These are phyloP conservation scores for Nitzschia putrida DNA, from an alignment of 108 stramenopile species.

Conservation along the genomic window DNA sequence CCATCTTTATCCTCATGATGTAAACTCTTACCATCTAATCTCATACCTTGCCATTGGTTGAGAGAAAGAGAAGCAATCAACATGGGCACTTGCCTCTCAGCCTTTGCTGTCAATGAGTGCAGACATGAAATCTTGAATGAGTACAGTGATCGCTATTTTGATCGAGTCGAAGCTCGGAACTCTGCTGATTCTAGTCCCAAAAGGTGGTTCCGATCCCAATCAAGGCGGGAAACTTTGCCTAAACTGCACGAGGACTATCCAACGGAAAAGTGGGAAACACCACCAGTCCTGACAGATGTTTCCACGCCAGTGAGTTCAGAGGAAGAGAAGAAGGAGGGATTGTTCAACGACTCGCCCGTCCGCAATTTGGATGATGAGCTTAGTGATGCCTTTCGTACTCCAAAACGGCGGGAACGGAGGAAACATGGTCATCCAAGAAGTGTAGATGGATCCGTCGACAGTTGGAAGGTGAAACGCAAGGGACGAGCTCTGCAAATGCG, in stretches of 20 bases:
- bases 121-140: slow-evolving; percentile 34
- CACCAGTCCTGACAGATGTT: too few relatives aligned
- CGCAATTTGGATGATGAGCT: too few relatives aligned
- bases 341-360: too few relatives aligned
- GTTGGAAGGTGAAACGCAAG: slow-evolving; percentile 23
- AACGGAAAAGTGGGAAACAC: too few relatives aligned
- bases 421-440: background rate
- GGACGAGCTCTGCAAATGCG: slow-evolving; percentile 34
- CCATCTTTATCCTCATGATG: too few relatives aligned
- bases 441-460: background rate
- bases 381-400: too few relatives aligned
- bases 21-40: too few relatives aligned
- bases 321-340: too few relatives aligned
- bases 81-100: slow-evolving; percentile 16
- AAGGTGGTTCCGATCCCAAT: slow-evolving; percentile 10
- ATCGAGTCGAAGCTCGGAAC: slow-evolving; percentile 30
- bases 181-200: background rate
- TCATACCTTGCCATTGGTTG: too few relatives aligned
- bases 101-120: background rate
- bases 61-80: too few relatives aligned
- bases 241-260: too few relatives aligned
- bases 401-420: background rate
- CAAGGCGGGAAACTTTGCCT: background rate
- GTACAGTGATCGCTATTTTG: slow-evolving; percentile 30
- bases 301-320: too few relatives aligned